Base-by-base conservation (phyloP, 352 stramenopile genomes). In the Phytopythium sindhum region DNA sequence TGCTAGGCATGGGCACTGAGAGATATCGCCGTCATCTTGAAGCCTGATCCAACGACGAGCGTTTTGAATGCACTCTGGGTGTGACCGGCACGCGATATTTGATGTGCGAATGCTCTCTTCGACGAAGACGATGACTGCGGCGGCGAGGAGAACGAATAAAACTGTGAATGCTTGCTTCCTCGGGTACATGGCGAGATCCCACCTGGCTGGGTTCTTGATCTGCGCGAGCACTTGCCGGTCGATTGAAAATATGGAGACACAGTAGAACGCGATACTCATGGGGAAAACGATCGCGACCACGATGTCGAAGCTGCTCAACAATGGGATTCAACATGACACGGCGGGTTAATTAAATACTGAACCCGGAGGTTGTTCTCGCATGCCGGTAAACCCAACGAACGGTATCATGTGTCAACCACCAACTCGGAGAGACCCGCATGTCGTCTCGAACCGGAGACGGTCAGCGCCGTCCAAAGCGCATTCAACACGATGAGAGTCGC, bases 231-330 rank as follows among this genome's bases (percentile, higher is more conserved):
- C 66, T n/a, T 64, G 57, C 8, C 61, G 60, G n/a, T 74, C 65
- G 45, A 83, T 70, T 21, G 57, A 66, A 24, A 85, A 79, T 14
- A 57, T 66, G 4, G 57, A 65, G 8, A 77, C 33, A 26, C 71
- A 73, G 42, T 79, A 78, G 12, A 69, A 2, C 17, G 79, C 39
- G 7, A 73, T 61, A 23, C 71, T 21, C 31, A 82, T 67, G 0
- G 74, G 77, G 31, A 73, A 83, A 4, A 66, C 53, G 23, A 82
- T 54, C 1, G 65, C 67, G 41, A 81, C 70, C 12, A 75, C 60
- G 2, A 83, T 57, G 29, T 85, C 70, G 42, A 83, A 73, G 7
- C 73, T 84, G 29, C 23, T 17, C 26, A 37, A 35, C 9, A 12
- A 15, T 47, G 9, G 52, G n/a, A 19, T 23, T 26, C 1, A 19